Base-by-base conservation (phyloP, 495 filamentous ascomycete species). In the Patellaria atrata region DNA sequence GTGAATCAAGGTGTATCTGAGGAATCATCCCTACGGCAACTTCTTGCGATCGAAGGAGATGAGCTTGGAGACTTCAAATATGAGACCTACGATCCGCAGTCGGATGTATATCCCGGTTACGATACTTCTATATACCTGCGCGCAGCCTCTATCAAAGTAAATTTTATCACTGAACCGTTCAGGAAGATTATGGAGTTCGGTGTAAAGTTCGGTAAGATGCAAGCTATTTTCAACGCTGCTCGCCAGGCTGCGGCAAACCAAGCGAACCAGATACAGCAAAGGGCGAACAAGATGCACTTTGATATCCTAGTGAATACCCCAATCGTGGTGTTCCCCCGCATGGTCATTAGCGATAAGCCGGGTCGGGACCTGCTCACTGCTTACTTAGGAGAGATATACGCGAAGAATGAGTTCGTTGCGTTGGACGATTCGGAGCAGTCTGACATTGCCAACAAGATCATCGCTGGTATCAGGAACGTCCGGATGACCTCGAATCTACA, bases 201-300 rank as follows among this genome's bases (percentile, higher is more conserved):
- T 19, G 82, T 97, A 48, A 97, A 97, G 46, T 97, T 97, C 50
- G 89, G 89, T 38, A 92, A 92, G 59, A 97, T 97, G 89, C 89
- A 96, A 57, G 85, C 89, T 15, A 85, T 97, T 30, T 96, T 93
- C 66, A 96, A 97, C 54, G 87, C 89, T 13, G 89, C 89, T 14
- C 73, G 91, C 16, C 82, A 86, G 56, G 89, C 89, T 33, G 89
- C 89, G n/a, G 81, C 85, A 16, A 86, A 80, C 40, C 86, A 93
- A 54, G 89, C 89, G 5, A 91, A 70, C 31, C 82, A 94, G 53
- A 66, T 97, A 8, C 87, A 94, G 48, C 76, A 94, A 45, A 83
- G 74, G 52, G 80, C 79, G 3, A 79, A 75, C 45, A 81, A 81
- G 37, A 81, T 94, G 62, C 81, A 89, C 46, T 92, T 97, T 42